Base-by-base conservation (phyloP, 805 yeast genomes). In the Myxozyma sirexii region DNA sequence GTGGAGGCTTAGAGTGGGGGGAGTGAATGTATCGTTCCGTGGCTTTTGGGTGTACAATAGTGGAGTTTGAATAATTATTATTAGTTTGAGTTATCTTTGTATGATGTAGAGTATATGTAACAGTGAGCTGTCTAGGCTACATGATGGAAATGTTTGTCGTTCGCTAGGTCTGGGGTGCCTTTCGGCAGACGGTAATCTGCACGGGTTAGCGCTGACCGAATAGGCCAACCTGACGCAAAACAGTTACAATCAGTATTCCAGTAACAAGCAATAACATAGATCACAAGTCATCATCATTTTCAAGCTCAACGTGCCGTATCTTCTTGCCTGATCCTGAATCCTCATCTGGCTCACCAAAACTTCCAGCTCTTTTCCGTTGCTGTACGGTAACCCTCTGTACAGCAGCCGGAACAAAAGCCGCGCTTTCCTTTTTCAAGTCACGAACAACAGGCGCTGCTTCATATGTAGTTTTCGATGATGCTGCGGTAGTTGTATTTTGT, bases 361-460 rank as follows among this genome's bases (percentile, higher is more conserved):
- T 37, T 35, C 43, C 42, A 5, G 52, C 27, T 8, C 52, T n/a
- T 8, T 48, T 37, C 31, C 27, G n/a, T 24, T 21, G 4, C 29
- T 38, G 42, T 7, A 19, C n/a, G 4, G 42, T 4, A 2, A 31
- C 43, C 6, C 63, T 55, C 51, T 53, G 59, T 8, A 66, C 67
- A 7, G 66, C 46, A 12, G 62, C 61, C 7, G 69, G 69, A 12
- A 66, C 60, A 52, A 66, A 59, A 13, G 61, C 51, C 19, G 65
- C 61, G 29, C 66, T 60, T 26, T 67, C 70, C 37, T 65, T 56
- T 24, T 39, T 35, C 27, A 67, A 37, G 46, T 67, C 67, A 3
- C 69, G 62, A 17, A 67, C 64, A 10, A 67, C 47, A n/a, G 69
- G 69, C 4, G 70, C 70, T 7, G 68, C 67, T 39, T 65, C 70